Evolutionary conservation across 2,329 filamentous ascomycete species (phyloP).

Genomic region (Colletotrichum graminicola): DNA sequence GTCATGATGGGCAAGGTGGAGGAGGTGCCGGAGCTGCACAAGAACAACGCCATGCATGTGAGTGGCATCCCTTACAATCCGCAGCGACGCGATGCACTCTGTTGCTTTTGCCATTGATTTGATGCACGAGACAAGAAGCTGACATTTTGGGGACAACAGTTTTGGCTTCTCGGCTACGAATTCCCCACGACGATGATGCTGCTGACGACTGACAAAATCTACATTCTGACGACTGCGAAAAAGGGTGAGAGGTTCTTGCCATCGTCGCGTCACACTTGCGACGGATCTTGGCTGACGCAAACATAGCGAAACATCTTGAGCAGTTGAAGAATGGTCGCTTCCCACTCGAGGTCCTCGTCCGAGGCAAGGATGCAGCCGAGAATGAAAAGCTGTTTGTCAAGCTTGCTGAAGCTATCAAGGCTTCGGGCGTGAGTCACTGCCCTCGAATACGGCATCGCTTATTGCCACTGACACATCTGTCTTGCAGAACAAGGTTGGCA

Average conservation of each 20-base stretch:
- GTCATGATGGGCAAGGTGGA: conserved; percentile 96
- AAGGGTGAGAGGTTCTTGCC: conserved; percentile 74
- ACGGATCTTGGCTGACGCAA: conserved; percentile 9
- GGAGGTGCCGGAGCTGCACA: conserved; percentile 87
- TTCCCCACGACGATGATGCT: conserved; percentile 97
- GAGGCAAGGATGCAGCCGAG: conserved; percentile 90
- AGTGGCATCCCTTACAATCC: conserved; percentile 51
- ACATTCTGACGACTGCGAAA: conserved; percentile 95
- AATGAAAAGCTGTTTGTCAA: conserved; percentile 92
- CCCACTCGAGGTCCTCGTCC: conserved; percentile 90
- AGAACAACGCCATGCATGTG: conserved; percentile 97
- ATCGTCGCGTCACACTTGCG: not conserved
- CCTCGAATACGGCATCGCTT: not conserved
- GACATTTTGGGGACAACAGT: conserved; percentile 63
- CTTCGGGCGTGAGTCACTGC: conserved; percentile 77
- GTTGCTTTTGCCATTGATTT: not conserved
- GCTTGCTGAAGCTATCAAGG: conserved; percentile 88
- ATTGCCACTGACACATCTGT: conserved; percentile 20
- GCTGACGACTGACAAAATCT: conserved; percentile 87
- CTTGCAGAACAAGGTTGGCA: conserved; percentile 85
- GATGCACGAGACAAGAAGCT: conserved; percentile 9
- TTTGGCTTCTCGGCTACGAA: conserved; percentile 98
- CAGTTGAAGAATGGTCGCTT: conserved; percentile 92
- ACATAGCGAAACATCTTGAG: conserved; percentile 90
- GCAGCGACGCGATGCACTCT: conserved; percentile 33